These are phyloP conservation scores for Lipomyces japonicus DNA, from an alignment of 805 yeast species.

Conservation along the genomic window DNA sequence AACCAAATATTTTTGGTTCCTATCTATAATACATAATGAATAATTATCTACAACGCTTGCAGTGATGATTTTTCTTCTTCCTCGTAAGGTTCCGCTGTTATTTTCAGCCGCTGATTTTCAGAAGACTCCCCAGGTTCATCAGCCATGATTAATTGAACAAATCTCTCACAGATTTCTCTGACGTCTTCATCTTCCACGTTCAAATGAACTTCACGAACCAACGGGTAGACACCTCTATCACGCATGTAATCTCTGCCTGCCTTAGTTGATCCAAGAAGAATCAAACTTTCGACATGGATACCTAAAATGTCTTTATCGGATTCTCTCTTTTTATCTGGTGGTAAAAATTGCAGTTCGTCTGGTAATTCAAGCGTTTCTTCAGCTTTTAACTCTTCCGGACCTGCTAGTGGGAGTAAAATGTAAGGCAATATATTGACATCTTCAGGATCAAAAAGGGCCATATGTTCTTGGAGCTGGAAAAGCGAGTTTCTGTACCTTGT, in stretches of 20 bases:
- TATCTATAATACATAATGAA: not conserved
- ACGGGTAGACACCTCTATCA: constrained; percentile 76
- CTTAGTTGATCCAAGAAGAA: constrained; percentile 73
- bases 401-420: constrained; percentile 75
- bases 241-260: constrained; percentile 72
- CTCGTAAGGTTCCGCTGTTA: constrained; percentile 43
- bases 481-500: constrained; percentile 50
- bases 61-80: constrained; percentile 34
- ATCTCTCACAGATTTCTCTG: constrained; percentile 69
- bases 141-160: constrained; percentile 83
- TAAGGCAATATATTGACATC: constrained; percentile 74
- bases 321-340: constrained; percentile 73
- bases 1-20: not conserved
- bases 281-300: constrained; percentile 72
- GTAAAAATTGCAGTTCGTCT: constrained; percentile 76
- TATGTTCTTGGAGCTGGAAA: constrained; percentile 72
- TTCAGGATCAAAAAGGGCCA: constrained; percentile 54
- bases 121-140: constrained; percentile 47
- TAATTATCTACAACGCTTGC: constrained; percentile 8
- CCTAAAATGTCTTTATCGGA: constrained; percentile 58
- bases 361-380: constrained; percentile 88
- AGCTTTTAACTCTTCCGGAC: constrained; percentile 67
- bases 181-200: constrained; percentile 45
- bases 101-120: constrained; percentile 47
- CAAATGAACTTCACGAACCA: constrained; percentile 71